Conservation (phyloP, 129 eudicot species). For the Saposhnikovia divaricata region DNA sequence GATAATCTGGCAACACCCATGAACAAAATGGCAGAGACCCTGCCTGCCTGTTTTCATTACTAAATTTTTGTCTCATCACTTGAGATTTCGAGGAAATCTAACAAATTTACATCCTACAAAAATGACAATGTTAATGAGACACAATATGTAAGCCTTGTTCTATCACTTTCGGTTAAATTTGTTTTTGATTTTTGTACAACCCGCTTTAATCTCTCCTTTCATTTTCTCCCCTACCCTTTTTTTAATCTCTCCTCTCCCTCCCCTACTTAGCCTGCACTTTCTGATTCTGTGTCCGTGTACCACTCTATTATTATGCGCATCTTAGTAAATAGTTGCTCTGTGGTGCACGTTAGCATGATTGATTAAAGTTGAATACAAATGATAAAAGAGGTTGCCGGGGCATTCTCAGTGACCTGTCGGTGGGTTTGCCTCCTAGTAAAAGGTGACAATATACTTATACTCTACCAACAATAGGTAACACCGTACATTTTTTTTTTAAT, state of each 20-base stretch:
- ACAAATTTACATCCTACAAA: background rate
- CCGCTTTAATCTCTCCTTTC: background rate
- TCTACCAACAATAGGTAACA: background rate
- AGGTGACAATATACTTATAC: background rate
- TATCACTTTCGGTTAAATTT: background rate
- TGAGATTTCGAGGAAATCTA: conserved; percentile 1
- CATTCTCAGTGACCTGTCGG: conserved; percentile 1
- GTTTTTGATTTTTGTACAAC: background rate
- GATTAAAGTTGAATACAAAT: conserved; percentile 1
- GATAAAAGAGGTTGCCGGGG: conserved; percentile 3
- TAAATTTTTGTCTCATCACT: background rate
- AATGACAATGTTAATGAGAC: background rate
- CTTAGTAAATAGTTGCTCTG: background rate
- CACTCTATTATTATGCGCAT: background rate
- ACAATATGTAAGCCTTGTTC: background rate
- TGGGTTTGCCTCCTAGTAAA: background rate
- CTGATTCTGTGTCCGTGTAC: background rate
- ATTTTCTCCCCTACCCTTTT: too few relatives aligned
- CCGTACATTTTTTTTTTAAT: too few relatives aligned
- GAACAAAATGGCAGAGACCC: background rate
- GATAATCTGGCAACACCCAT: background rate
- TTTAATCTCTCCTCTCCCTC: background rate
- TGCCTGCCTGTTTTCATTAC: background rate
- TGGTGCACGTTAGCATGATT: background rate
- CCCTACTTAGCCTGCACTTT: background rate